Evolutionary conservation across 1,284 basidiomycete genomes (phyloP).

Genomic region (Rhodotorula sp.): DNA sequence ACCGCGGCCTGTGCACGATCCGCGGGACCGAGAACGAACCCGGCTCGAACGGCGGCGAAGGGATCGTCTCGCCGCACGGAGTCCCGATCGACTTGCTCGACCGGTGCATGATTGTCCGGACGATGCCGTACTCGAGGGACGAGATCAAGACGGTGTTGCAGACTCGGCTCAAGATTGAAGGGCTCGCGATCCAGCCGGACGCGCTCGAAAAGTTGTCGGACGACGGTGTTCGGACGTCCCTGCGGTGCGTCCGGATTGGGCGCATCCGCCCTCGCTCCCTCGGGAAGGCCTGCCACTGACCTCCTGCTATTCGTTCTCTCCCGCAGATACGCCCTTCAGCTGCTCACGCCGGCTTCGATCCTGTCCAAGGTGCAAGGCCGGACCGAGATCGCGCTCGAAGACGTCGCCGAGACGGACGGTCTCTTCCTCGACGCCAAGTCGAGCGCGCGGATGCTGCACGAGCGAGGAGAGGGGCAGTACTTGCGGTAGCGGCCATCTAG

Average conservation of each 20-base stretch:
- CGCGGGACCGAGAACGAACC: conserved; percentile 70
- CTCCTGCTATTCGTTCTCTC: background rate
- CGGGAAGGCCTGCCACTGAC: background rate
- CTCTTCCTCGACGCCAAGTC: conserved; percentile 89
- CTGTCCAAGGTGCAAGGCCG: conserved; percentile 74
- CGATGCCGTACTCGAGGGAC: conserved; percentile 75
- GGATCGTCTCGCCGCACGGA: conserved; percentile 89
- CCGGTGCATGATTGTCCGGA: conserved; percentile 95
- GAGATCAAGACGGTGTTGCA: conserved; percentile 86
- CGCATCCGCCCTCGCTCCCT: conserved; percentile 50
- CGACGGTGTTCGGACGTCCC: conserved; percentile 77
- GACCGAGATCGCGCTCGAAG: conserved; percentile 75
- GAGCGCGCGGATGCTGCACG: conserved; percentile 30
- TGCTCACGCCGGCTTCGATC: conserved; percentile 89
- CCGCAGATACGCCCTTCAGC: conserved; percentile 80
- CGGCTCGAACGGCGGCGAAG: conserved; percentile 54
- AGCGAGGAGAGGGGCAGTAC: conserved; percentile 33
- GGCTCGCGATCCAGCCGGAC: conserved; percentile 69
- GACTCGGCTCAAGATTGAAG: conserved; percentile 80
- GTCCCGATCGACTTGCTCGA: conserved; percentile 92
- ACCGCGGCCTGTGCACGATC: conserved; percentile 86
- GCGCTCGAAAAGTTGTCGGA: conserved; percentile 78
- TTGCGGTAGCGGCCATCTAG: conserved; percentile 13
- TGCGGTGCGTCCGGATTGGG: conserved; percentile 73
- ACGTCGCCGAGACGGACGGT: conserved; percentile 77